These are phyloP conservation scores for Collybiopsis luxurians DNA, from an alignment of 768 basidiomycete genomes.

Conservation along the genomic window DNA sequence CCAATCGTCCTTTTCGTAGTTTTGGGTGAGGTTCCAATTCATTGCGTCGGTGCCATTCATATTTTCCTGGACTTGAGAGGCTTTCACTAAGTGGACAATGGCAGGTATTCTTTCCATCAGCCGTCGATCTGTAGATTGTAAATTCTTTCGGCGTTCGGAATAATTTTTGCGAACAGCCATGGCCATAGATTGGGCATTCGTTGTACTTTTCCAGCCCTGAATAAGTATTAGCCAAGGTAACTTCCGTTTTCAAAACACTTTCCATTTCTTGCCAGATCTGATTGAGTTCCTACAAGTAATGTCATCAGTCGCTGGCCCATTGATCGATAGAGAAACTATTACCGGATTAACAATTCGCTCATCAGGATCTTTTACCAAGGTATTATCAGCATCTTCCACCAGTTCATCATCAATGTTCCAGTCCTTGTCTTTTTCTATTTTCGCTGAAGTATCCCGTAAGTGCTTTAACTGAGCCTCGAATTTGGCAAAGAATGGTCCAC, in stretches of 20 bases:
- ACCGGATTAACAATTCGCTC: no score
- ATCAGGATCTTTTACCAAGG: no score
- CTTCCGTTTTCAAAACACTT: background rate
- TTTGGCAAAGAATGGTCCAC: no score
- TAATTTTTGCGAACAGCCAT: constrained; percentile 19
- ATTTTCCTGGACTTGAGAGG: background rate
- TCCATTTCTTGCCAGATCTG: constrained; percentile 6
- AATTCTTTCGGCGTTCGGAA: background rate
- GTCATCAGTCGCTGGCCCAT: no score
- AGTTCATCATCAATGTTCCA: no score
- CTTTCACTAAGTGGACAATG: background rate
- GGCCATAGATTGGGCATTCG: constrained; percentile 19
- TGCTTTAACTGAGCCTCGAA: no score
- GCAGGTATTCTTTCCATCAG: background rate
- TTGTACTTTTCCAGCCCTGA: constrained; percentile 19
- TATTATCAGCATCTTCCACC: no score
- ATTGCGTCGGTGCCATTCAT: background rate
- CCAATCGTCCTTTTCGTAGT: constrained; percentile 16
- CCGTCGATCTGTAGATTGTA: background rate
- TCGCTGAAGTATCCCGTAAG: no score
- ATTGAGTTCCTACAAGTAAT: constrained; percentile 12
- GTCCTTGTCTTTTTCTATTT: no score
- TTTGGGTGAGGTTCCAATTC: background rate
- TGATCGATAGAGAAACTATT: no score
- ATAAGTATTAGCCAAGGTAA: background rate